These are phyloP conservation scores for Lactarius akahatsu DNA, from an alignment of 768 basidiomycete species.

Conservation along the genomic window DNA sequence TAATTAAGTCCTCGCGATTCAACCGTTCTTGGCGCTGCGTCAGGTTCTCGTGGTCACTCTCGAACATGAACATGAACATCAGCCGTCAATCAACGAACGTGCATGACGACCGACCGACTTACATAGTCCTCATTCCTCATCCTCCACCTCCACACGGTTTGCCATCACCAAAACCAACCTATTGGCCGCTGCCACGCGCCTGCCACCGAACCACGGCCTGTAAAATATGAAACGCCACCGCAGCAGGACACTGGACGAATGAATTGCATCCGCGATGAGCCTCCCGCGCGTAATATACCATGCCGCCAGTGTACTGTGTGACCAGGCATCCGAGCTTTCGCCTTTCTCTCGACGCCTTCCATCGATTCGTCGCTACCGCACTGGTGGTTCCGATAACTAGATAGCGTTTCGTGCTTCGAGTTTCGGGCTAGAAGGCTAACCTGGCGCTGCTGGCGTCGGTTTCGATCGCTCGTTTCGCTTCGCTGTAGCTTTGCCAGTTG, in stretches of 20 bases:
- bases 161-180: neutral
- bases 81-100: neutral
- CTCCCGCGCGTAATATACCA: neutral
- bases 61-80: neutral
- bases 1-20: neutral
- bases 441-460: too few relatives aligned
- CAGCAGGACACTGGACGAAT: neutral
- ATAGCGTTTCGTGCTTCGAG: neutral
- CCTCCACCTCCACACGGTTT: too few relatives aligned
- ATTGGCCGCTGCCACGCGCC: neutral
- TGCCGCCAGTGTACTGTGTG: neutral
- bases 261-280: neutral
- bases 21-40: neutral
- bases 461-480: neutral
- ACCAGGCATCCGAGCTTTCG: neutral
- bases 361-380: neutral
- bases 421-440: neutral
- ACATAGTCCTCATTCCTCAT: neutral
- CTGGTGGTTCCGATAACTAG: neutral
- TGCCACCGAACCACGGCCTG: neutral
- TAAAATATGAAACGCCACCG: neutral
- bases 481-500: neutral
- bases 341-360: neutral
- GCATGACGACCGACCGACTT: neutral
- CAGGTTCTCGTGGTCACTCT: neutral